phyloP scores from a whole-genome alignment of 768 basidiomycete species.

The Kwoniella newhampshirensis region DNA sequence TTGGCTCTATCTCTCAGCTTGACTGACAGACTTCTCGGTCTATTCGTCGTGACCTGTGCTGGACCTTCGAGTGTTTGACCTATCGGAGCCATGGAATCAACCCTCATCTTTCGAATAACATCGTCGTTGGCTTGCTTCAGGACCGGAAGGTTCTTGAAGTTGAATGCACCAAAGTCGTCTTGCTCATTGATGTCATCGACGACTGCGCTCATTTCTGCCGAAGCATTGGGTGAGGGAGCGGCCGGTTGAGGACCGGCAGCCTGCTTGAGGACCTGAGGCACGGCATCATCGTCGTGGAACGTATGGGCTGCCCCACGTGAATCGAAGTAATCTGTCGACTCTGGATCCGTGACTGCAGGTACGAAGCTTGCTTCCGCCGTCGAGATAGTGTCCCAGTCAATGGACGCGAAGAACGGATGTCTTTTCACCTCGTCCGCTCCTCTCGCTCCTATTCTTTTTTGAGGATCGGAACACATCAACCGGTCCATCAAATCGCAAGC shows the following conservation, averaged over 20 bases:
- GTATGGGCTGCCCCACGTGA: slow-evolving; percentile 86
- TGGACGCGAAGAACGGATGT: slow-evolving; percentile 83
- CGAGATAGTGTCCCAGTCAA: slow-evolving; percentile 92
- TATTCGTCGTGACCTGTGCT: slow-evolving; percentile 37
- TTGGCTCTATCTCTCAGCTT: slow-evolving; percentile 24
- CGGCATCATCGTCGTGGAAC: slow-evolving; percentile 80
- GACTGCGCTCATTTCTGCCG: slow-evolving; percentile 45
- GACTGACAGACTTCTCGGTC: slow-evolving; percentile 78
- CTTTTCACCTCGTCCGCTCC: slow-evolving; percentile 90
- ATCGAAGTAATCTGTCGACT: slow-evolving; percentile 99
- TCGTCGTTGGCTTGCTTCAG: slow-evolving; percentile 99
- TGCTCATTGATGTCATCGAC: slow-evolving; percentile 32
- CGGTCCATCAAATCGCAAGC: slow-evolving; percentile 86
- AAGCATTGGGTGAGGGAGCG: slow-evolving; percentile 24
- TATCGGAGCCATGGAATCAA: slow-evolving; percentile 80
- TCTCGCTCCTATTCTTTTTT: slow-evolving; percentile 73
- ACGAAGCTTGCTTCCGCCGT: slow-evolving; percentile 89
- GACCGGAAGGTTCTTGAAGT: slow-evolving; percentile 93
- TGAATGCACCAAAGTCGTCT: slow-evolving; percentile 96
- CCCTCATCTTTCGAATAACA: slow-evolving; percentile 90
- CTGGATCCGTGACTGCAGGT: slow-evolving; percentile 89
- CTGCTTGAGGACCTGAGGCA: slow-evolving; percentile 54
- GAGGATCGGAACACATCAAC: slow-evolving; percentile 77
- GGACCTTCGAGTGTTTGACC: slow-evolving; percentile 60
- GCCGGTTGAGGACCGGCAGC: slow-evolving; percentile 20